These are phyloP conservation scores for Arachis hypogaea DNA, from an alignment of 306 rosid species.

Conservation along the genomic window DNA sequence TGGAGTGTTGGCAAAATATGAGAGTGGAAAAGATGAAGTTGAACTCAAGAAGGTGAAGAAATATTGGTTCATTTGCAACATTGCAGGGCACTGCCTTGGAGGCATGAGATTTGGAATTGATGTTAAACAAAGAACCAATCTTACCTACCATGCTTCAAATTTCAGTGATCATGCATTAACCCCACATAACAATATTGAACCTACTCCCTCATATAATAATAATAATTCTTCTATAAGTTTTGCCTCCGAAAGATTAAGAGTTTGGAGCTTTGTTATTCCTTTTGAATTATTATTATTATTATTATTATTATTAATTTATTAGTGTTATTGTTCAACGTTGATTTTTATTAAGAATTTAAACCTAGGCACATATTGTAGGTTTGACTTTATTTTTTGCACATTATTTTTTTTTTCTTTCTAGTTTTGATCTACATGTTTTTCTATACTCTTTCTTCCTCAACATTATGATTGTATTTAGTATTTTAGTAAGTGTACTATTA, in stretches of 20 bases:
- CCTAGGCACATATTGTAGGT: too few relatives aligned
- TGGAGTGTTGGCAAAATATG: conserved; percentile 43
- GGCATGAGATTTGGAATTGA: conserved; percentile 54
- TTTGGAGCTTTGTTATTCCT: conserved; percentile 14
- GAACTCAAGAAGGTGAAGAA: conserved; percentile 33
- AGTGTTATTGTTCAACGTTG: background rate
- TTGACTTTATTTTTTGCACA: too few relatives aligned
- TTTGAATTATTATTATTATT: conserved; percentile 36
- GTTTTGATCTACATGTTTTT: background rate
- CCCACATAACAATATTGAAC: conserved; percentile 29
- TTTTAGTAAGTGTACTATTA: too few relatives aligned
- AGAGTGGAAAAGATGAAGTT: conserved; percentile 49
- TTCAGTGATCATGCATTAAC: conserved; percentile 6
- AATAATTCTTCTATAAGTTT: conserved; percentile 27
- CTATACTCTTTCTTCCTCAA: too few relatives aligned
- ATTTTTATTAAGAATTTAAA: background rate
- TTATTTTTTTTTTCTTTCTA: too few relatives aligned
- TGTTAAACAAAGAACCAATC: conserved; percentile 19
- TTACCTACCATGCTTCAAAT: background rate
- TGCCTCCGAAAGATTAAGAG: conserved; percentile 21
- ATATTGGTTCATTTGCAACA: conserved; percentile 51
- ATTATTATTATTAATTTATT: background rate
- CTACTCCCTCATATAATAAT: background rate
- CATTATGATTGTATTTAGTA: too few relatives aligned
- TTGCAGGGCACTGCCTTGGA: conserved; percentile 51